Conservation (phyloP, 169 alveolate species). For the Eimeria necatrix region DNA sequence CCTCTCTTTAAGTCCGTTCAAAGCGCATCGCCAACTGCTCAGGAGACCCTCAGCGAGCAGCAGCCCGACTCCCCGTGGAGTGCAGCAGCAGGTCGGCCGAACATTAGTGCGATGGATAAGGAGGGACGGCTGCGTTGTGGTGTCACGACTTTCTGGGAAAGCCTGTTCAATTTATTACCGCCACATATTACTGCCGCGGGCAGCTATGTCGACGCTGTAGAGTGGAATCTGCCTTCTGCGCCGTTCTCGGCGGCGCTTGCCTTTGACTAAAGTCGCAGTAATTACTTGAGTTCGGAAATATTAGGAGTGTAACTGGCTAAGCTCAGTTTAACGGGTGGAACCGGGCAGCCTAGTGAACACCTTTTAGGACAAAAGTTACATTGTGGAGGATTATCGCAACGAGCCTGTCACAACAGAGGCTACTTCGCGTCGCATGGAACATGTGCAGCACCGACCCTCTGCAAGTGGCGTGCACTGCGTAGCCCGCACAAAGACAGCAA, state of each 20-base stretch:
- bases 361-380: too few species aligned
- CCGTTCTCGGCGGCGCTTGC: constrained; percentile 58
- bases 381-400: too few species aligned
- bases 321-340: too few species aligned
- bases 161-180: constrained; percentile 26
- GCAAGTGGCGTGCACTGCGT: too few species aligned
- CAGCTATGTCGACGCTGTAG: constrained; percentile 70
- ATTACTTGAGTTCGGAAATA: too few species aligned
- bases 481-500: too few species aligned
- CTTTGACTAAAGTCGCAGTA: not conserved
- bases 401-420: too few species aligned
- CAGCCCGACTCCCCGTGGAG: not conserved
- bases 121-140: not conserved
- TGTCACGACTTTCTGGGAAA: constrained; percentile 24
- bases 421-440: too few species aligned
- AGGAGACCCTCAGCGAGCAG: not conserved
- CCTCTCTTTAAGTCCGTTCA: constrained; percentile 17
- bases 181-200: constrained; percentile 65
- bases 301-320: too few species aligned
- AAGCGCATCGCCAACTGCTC: not conserved
- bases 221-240: constrained; percentile 59
- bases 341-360: too few species aligned
- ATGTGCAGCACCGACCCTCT: too few species aligned
- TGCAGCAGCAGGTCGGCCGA: not conserved
- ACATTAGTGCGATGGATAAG: not conserved